These are phyloP conservation scores for Alternaria burnsii DNA, from an alignment of 2,329 filamentous ascomycete species.

Conservation along the genomic window DNA sequence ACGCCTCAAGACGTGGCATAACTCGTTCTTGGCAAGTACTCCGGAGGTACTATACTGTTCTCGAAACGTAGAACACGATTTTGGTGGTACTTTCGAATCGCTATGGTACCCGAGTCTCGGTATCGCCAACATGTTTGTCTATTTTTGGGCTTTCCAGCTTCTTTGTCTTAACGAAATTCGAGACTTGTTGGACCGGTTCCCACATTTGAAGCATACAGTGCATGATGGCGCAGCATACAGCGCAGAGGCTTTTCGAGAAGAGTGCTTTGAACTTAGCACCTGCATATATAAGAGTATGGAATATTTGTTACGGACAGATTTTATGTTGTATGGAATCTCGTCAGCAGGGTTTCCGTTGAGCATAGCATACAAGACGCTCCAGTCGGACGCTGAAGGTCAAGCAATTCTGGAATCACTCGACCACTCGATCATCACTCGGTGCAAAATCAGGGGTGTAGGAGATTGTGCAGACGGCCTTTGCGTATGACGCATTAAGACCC, in stretches of 20 bases:
- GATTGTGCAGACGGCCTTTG: not conserved
- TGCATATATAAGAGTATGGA: constrained; percentile 2
- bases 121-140: not conserved
- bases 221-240: not conserved
- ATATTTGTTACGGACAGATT: not conserved
- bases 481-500: not conserved
- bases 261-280: not conserved
- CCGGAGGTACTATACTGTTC: not conserved
- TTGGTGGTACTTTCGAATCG: not conserved
- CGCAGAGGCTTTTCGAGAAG: not conserved
- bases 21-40: not conserved
- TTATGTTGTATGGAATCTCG: not conserved
- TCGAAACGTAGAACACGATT: not conserved
- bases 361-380: not conserved
- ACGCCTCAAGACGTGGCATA: not conserved
- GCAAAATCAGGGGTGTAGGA: not conserved
- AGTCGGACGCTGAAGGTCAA: not conserved
- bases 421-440: not conserved
- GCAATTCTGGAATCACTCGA: not conserved
- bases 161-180: not conserved
- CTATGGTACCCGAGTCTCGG: constrained; percentile 1
- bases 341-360: not conserved
- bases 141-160: not conserved
- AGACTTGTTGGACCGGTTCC: not conserved
- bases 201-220: not conserved